phyloP scores from a whole-genome alignment of 495 filamentous ascomycete genomes.

The Penicillium atrosanguineum region DNA sequence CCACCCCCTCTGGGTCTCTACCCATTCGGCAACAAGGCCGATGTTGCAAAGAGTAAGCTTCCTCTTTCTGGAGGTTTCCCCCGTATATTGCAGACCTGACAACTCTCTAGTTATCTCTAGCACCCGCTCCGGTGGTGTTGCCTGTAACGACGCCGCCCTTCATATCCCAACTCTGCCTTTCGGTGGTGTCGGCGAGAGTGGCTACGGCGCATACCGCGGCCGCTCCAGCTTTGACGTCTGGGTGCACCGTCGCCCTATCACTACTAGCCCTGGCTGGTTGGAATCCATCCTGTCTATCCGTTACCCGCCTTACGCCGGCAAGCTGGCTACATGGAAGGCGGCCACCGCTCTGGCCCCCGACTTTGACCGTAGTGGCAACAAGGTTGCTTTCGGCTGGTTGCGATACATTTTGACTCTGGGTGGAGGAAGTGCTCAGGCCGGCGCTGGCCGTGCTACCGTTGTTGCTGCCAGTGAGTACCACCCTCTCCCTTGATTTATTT shows the following conservation, averaged over 20 bases:
- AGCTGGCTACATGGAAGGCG: constrained; percentile 55
- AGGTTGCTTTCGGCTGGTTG: constrained; percentile 48
- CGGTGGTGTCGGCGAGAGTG: constrained; percentile 86
- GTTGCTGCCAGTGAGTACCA: constrained; percentile 47
- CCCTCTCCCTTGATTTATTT: constrained; percentile 7
- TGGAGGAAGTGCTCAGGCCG: constrained; percentile 40
- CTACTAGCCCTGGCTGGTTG: constrained; percentile 76
- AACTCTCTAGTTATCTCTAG: constrained; percentile 50
- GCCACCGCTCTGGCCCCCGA: constrained; percentile 63
- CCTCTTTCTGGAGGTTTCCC: background rate
- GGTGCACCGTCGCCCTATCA: constrained; percentile 72
- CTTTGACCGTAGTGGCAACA: constrained; percentile 77
- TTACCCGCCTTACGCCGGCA: constrained; percentile 75
- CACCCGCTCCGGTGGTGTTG: constrained; percentile 73
- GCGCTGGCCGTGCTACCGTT: constrained; percentile 38
- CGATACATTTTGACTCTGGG: constrained; percentile 46
- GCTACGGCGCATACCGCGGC: constrained; percentile 81
- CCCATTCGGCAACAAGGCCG: constrained; percentile 75
- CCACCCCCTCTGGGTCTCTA: constrained; percentile 78
- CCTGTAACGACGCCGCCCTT: constrained; percentile 79
- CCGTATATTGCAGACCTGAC: constrained; percentile 10
- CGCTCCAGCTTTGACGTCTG: constrained; percentile 82
- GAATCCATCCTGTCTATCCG: constrained; percentile 70
- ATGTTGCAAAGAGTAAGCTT: constrained; percentile 62
- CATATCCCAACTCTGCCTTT: constrained; percentile 83